Base-by-base conservation (phyloP, 495 filamentous ascomycete species). In the Lophiotrema nucula region DNA sequence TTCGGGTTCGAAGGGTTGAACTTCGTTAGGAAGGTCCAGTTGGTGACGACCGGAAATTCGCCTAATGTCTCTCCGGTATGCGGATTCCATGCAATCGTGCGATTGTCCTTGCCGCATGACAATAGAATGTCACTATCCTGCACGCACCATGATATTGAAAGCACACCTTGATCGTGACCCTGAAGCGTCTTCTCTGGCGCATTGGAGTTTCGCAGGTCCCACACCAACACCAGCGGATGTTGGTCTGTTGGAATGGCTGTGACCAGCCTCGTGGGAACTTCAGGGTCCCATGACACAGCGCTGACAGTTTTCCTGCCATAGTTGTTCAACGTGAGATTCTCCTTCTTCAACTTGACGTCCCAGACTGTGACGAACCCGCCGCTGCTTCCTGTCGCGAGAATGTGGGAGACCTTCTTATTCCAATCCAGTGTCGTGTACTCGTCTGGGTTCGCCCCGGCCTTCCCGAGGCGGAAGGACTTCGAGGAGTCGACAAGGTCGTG, bases 401-500 rank as follows among this genome's bases (percentile, higher is more conserved):
- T 99, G 72, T 99, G 92, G 19, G 92, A 79, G 35, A 97, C 92
- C 76, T 96, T 97, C 66, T 91, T 91, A 75, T 99, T 99, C 93
- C 93, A 99, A 62, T 96, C 92, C 66, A 97, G 76, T 56, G 89
- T 91, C 59, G 97, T 91, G 59, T 97, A 87, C 65, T 97, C 95
- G 68, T 97, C 92, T 6, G 90, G 86, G 62, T 88, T 85, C 62
- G 91, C 90, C 13, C 89, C 89, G 41, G 88, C 81, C 53, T 86
- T 92, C 44, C 95, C 93, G 37, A 97, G 79, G 55, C 90, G 84
- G 74, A 91, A 93, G 12, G 95, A 88, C 67, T 87, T 95, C 80
- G 58, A 53, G 43, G 52, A 80, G 70, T 97, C 90, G 73, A 92
- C 89, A 49, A 97, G 76, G 69, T 99, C 92, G 72, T 90, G 95